Evolutionary conservation across 768 basidiomycete genomes (phyloP).

Genomic region (Gymnopilus junonius): DNA sequence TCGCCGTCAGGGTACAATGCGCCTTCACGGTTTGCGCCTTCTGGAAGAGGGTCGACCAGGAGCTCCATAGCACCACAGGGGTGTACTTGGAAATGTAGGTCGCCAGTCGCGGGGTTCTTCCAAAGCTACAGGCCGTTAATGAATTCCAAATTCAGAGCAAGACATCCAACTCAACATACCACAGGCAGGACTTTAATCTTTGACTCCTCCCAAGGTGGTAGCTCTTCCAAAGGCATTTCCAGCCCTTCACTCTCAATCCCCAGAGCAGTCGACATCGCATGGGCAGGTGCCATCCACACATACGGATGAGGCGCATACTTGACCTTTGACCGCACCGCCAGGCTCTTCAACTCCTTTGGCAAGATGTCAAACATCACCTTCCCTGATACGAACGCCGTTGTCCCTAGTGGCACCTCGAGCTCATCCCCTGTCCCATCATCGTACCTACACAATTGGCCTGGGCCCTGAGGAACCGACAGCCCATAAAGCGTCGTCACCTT

Average conservation of each 20-base stretch:
- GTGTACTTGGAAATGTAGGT: slow-evolving; percentile 89
- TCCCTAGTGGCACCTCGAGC: slow-evolving; percentile 81
- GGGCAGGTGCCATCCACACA: slow-evolving; percentile 87
- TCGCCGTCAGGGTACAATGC: slow-evolving; percentile 86
- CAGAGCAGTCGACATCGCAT: slow-evolving; percentile 75
- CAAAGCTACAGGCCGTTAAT: slow-evolving; percentile 56
- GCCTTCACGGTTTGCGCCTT: slow-evolving; percentile 55
- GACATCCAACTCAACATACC: slow-evolving; percentile 29
- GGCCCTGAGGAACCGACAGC: slow-evolving; percentile 70
- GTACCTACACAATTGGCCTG: slow-evolving; percentile 67
- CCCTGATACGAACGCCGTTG: slow-evolving; percentile 84
- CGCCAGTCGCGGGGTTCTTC: slow-evolving; percentile 90
- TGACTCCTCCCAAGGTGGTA: slow-evolving; percentile 83
- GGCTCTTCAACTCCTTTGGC: slow-evolving; percentile 70
- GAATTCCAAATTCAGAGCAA: neutral
- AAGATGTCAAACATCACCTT: slow-evolving; percentile 85
- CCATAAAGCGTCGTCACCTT: slow-evolving; percentile 87
- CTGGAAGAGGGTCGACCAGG: slow-evolving; percentile 73
- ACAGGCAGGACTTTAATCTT: slow-evolving; percentile 76
- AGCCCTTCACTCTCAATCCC: slow-evolving; percentile 81
- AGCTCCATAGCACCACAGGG: slow-evolving; percentile 76
- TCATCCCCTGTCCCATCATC: slow-evolving; percentile 90
- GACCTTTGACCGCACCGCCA: slow-evolving; percentile 78
- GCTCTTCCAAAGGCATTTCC: slow-evolving; percentile 66
- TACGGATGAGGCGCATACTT: slow-evolving; percentile 87